Evolutionary conservation across 345 rosid genomes (phyloP).

Genomic region (Balakata baccata): DNA sequence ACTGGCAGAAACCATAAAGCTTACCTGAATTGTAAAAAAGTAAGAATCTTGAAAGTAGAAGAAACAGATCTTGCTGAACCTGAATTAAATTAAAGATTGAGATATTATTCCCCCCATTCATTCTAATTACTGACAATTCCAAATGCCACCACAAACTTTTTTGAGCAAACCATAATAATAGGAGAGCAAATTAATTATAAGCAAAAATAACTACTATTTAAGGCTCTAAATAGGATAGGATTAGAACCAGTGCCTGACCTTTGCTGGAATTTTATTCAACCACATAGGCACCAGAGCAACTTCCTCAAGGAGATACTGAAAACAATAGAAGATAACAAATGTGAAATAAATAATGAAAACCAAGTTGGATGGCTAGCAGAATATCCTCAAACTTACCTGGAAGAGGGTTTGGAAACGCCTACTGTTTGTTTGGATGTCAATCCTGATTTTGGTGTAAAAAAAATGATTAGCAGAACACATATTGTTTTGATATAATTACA

Average conservation of each 20-base stretch:
- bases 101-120: background rate
- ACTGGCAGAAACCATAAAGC: background rate
- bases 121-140: background rate
- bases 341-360: background rate
- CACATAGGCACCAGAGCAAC: slow-evolving; percentile 64
- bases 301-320: slow-evolving; percentile 88
- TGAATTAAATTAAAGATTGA: slow-evolving; percentile 23
- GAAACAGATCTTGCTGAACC: slow-evolving; percentile 86
- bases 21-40: slow-evolving; percentile 86
- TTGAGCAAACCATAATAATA: background rate
- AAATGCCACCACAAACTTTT: background rate
- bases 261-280: slow-evolving; percentile 71
- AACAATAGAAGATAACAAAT: background rate
- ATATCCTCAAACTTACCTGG: slow-evolving; percentile 41
- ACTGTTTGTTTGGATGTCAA: slow-evolving; percentile 85
- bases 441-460: slow-evolving; percentile 48
- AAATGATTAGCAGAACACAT: background rate
- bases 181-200: background rate
- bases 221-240: slow-evolving; percentile 1
- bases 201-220: background rate
- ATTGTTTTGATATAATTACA: too few relatives aligned
- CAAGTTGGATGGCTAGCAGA: background rate
- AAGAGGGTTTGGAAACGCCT: slow-evolving; percentile 80
- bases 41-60: slow-evolving; percentile 81
- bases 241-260: slow-evolving; percentile 42